Evolutionary conservation across 768 basidiomycete genomes (phyloP).

Genomic region (Tylopilus vinaceipallidus): DNA sequence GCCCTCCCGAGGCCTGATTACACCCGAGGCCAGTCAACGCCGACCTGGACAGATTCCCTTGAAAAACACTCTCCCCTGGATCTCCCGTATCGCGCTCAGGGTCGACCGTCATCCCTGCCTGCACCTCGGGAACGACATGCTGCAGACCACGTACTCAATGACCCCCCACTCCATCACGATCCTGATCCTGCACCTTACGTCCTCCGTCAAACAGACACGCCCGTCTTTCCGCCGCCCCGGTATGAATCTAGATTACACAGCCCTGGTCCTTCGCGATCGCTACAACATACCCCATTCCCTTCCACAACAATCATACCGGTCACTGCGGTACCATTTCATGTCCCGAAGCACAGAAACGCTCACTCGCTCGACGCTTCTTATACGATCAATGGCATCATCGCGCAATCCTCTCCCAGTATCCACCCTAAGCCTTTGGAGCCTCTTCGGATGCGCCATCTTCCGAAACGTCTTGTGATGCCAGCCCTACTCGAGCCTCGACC

Average conservation of each 20-base stretch:
- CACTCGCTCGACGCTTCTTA: slow-evolving; percentile 11
- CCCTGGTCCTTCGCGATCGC: slow-evolving; percentile 9
- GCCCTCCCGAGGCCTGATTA: slow-evolving; percentile 5
- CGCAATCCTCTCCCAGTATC: slow-evolving; percentile 5
- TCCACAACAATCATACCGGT: no score
- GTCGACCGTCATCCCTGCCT: slow-evolving; percentile 4
- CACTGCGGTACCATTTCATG: not conserved
- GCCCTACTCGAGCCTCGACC: slow-evolving; percentile 51
- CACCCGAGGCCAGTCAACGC: slow-evolving; percentile 12
- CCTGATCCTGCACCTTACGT: slow-evolving; percentile 14
- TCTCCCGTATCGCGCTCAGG: not conserved
- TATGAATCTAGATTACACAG: slow-evolving; percentile 13
- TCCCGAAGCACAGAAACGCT: slow-evolving; percentile 7
- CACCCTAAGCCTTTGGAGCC: slow-evolving; percentile 13
- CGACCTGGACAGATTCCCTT: slow-evolving; percentile 3
- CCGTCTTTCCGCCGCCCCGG: slow-evolving; percentile 23
- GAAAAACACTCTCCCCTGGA: not conserved
- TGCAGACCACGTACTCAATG: slow-evolving; percentile 7
- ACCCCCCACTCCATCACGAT: slow-evolving; percentile 6
- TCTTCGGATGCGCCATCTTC: slow-evolving; percentile 40
- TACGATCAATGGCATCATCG: not conserved
- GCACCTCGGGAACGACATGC: slow-evolving; percentile 16
- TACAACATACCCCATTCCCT: slow-evolving; percentile 6
- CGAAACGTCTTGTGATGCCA: slow-evolving; percentile 74
- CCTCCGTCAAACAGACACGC: slow-evolving; percentile 11